Evolutionary conservation across 139 green algal species (phyloP).

Genomic region (Astrephomene gubernaculifera): DNA sequence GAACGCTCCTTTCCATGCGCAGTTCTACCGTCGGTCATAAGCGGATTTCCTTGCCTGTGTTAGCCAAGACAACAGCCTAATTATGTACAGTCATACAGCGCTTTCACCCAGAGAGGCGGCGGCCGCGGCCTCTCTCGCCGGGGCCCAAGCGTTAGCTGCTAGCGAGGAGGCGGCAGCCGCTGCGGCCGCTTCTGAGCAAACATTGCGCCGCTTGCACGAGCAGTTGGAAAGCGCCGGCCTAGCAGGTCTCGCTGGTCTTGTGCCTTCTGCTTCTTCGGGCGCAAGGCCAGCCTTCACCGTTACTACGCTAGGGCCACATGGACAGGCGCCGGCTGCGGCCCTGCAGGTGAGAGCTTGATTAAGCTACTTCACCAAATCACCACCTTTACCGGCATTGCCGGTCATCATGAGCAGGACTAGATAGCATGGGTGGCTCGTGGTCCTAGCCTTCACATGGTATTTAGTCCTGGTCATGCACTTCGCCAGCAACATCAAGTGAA

Average conservation of each 20-base stretch:
- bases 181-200: neutral
- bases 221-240: neutral
- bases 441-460: too few relatives aligned
- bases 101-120: too few relatives aligned
- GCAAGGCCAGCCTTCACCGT: neutral
- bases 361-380: neutral
- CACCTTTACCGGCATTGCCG: neutral
- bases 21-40: too few relatives aligned
- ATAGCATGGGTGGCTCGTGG: too few relatives aligned
- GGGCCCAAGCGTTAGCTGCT: neutral
- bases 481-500: too few relatives aligned
- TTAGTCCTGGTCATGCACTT: too few relatives aligned
- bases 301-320: neutral
- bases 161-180: neutral
- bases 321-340: neutral
- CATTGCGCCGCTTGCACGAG: conserved; percentile 4
- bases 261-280: neutral
- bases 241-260: neutral
- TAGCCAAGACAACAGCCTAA: too few relatives aligned
- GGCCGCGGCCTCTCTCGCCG: neutral
- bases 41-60: too few relatives aligned
- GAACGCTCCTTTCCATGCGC: too few relatives aligned
- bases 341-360: neutral
- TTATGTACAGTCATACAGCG: too few relatives aligned
- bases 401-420: too few relatives aligned